A percentile compares a stretch with the other conserved stretches of the same genome.
Evolutionary conservation across 768 basidiomycete species (phyloP).

Genomic region (Mycena latifolia): DNA sequence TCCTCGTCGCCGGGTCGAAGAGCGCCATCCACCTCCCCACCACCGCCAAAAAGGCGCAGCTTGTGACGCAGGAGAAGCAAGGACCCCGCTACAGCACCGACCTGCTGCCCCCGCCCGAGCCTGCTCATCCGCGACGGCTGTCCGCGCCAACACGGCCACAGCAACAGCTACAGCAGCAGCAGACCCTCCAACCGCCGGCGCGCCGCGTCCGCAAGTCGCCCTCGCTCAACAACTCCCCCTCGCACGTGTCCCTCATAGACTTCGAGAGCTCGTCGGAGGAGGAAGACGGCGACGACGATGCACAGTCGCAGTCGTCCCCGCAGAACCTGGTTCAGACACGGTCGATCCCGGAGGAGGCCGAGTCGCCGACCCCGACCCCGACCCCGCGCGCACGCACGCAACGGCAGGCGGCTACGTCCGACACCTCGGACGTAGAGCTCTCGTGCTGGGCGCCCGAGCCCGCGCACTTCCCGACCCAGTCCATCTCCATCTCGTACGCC

Average conservation of each 20-base stretch:
- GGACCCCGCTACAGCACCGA: neutral
- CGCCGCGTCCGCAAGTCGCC: constrained; percentile 25
- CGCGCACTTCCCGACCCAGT: constrained; percentile 10
- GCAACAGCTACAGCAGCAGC: constrained; percentile 10
- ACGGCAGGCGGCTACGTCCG: neutral
- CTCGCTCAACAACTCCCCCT: constrained; percentile 19
- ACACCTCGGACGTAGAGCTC: constrained; percentile 11
- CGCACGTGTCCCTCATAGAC: constrained; percentile 31
- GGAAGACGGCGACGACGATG: constrained; percentile 17
- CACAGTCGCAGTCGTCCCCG: too few relatives aligned
- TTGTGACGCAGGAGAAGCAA: neutral
- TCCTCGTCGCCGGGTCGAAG: constrained; percentile 11
- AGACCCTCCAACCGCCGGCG: neutral
- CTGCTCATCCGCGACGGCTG: constrained; percentile 10
- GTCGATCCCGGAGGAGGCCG: constrained; percentile 22
- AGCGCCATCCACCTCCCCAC: constrained; percentile 22
- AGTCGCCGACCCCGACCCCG: neutral
- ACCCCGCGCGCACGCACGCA: neutral
- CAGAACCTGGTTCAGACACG: neutral
- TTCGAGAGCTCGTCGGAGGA: constrained; percentile 30
- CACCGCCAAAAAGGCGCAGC: neutral
- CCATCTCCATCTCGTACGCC: constrained; percentile 17
- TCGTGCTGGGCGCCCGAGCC: constrained; percentile 33
- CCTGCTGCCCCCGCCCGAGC: neutral
- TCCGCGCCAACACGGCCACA: constrained; percentile 13